Evolutionary conservation across 2,329 filamentous ascomycete species (phyloP).

Genomic region (Calonectria hawksworthii): DNA sequence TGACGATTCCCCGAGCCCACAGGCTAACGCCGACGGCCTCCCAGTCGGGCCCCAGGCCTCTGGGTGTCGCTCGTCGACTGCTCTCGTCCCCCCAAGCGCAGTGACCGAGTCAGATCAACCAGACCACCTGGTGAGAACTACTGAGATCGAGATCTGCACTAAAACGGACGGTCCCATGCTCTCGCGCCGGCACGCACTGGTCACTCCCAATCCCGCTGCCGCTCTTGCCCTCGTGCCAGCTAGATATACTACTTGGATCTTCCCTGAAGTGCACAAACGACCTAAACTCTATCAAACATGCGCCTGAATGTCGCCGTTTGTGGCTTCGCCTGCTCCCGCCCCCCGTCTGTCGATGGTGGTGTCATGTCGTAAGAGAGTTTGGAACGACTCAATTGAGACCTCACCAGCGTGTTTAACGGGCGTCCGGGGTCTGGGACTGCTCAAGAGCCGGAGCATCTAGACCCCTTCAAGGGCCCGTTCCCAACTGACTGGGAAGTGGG

Average conservation of each 20-base stretch:
- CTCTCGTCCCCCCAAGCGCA: conserved; percentile 35
- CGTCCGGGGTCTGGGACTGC: conserved; percentile 32
- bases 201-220: conserved; percentile 36
- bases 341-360: conserved; percentile 39
- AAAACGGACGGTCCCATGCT: conserved; percentile 40
- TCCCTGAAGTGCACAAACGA: conserved; percentile 20
- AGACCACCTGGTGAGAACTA: conserved; percentile 38
- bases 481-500: conserved; percentile 25
- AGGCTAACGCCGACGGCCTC: conserved; percentile 33
- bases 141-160: conserved; percentile 47
- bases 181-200: conserved; percentile 27
- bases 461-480: conserved; percentile 17
- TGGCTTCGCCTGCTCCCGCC: conserved; percentile 34
- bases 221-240: conserved; percentile 31
- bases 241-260: conserved; percentile 26
- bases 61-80: conserved; percentile 29
- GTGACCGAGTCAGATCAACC: conserved; percentile 45
- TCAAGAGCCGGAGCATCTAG: conserved; percentile 4
- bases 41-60: conserved; percentile 37
- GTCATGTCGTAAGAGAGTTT: conserved; percentile 37
- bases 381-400: conserved; percentile 30
- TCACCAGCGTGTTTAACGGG: conserved; percentile 31
- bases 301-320: conserved; percentile 29
- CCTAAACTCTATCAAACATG: conserved; percentile 24
- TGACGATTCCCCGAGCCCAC: conserved; percentile 34